Conservation (phyloP, 2,329 filamentous ascomycete genomes). For the Colletotrichum lini region DNA sequence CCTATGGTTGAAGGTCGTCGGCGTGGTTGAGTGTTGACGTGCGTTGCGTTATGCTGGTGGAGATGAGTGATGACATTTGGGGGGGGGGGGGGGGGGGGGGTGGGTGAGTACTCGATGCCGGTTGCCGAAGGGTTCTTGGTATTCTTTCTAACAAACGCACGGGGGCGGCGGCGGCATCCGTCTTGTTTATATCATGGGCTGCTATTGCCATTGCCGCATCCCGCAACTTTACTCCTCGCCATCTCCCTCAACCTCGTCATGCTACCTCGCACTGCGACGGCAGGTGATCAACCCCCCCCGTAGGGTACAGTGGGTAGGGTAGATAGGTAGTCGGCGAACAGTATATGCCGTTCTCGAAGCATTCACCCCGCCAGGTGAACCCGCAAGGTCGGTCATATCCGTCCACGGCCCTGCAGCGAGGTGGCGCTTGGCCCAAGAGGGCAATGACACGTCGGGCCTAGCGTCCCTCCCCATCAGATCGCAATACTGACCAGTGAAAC, state of each 20-base stretch:
- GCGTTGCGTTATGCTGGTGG: constrained; percentile 29
- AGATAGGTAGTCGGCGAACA: neutral
- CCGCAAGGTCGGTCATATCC: constrained; percentile 34
- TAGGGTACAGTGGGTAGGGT: neutral
- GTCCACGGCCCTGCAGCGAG: constrained; percentile 5
- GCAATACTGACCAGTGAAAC: constrained; percentile 24
- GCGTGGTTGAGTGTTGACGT: constrained; percentile 30
- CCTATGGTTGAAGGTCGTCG: constrained; percentile 7
- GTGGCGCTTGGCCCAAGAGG: constrained; percentile 3
- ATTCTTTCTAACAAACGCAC: neutral
- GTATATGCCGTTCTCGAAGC: neutral
- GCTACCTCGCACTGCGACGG: neutral
- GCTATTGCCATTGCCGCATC: neutral
- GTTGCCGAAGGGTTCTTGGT: neutral
- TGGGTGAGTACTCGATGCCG: no score
- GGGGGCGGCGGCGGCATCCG: constrained; percentile 16
- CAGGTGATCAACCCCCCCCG: neutral
- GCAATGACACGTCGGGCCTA: constrained; percentile 8
- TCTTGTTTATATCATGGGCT: constrained; percentile 37
- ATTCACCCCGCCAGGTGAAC: constrained; percentile 29
- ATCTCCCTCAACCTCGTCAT: neutral
- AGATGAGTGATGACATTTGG: constrained; percentile 23
- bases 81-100: neutral
- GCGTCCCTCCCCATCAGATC: constrained; percentile 19
- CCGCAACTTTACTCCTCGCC: neutral